Base-by-base conservation (phyloP, 2,329 filamentous ascomycete genomes). In the Ophiostoma pallidulum region DNA sequence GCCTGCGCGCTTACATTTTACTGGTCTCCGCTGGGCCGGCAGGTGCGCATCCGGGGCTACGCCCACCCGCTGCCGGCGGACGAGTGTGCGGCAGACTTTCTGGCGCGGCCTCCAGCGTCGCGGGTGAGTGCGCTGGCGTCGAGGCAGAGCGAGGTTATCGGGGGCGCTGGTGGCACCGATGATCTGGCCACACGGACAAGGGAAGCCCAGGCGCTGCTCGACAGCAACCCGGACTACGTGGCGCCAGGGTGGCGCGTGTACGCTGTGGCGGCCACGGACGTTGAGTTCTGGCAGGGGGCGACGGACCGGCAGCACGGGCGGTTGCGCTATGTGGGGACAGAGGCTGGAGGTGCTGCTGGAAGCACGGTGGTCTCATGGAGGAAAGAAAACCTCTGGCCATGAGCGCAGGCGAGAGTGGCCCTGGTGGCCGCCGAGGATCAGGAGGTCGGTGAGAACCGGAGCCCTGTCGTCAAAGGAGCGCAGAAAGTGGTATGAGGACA, bases 241-340 rank as follows among this genome's bases (percentile, higher is more conserved):
- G 24, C 41, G n/a, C 26, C 48, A 7, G 32, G 39, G 9, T 54
- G 52, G 52, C 26, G 45, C 20, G 48, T 54, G 10, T 52, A 48
- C n/a, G 50, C 50, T 31, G 52, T 54, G 19, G 29, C 20, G 4
- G 45, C 50, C 14, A 38, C 33, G 13, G 43, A 40, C 8, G 52
- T 50, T 4, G 52, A 54, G 29, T 54, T 54, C 29, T 54, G 52
- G 52, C 52, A 54, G 35, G 52, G 52, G 7, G 45, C 48, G 6
- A 41, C 31, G 16, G 45, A 52, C 33, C 47, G 52, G 12, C 37
- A 51, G 14, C 52, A 54, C 40, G 26, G 45, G 18, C 45, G 52
- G 9, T 32, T 52, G 19, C 50, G 48, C 18, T 54, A 50, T 22
- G 43, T 50, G 6, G 19, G 42, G 1, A 29, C 13, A 16, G 41